phyloP scores from a whole-genome alignment of 164 flowering plant species.

The Piper longum region DNA sequence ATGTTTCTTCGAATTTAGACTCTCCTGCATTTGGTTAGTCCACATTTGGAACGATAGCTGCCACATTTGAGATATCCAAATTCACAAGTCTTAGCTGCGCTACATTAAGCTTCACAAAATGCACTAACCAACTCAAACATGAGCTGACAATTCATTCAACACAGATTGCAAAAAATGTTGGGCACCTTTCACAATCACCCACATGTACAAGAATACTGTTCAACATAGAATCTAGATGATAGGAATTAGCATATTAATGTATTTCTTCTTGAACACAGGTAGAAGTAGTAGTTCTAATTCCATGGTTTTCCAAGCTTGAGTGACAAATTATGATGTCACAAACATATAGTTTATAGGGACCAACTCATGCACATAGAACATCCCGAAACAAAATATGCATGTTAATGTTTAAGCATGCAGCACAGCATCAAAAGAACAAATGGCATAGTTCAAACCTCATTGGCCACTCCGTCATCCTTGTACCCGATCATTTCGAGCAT shows the following conservation, averaged over 20 bases:
- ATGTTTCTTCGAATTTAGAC: conserved; percentile 71
- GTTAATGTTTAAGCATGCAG: not conserved
- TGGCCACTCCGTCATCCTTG: conserved; percentile 83
- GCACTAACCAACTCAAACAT: too few species aligned
- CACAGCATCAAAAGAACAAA: not conserved
- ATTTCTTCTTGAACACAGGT: too few species aligned
- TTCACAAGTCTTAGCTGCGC: not conserved
- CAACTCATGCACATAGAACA: not conserved
- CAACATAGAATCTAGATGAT: too few species aligned
- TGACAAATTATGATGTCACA: too few species aligned
- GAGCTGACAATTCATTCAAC: too few species aligned
- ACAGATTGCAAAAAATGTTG: too few species aligned
- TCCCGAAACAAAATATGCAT: not conserved
- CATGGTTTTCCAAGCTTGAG: too few species aligned
- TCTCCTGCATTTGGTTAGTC: conserved; percentile 90
- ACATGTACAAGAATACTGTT: too few species aligned
- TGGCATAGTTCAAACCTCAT: conserved; percentile 41
- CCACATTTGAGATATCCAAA: conserved; percentile 3
- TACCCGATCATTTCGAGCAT: conserved; percentile 73
- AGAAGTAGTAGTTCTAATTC: too few species aligned
- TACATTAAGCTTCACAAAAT: not conserved
- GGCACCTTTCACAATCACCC: too few species aligned
- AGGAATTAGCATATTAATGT: too few species aligned
- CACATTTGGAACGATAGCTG: conserved; percentile 96
- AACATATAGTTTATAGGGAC: too few species aligned